A percentile compares a stretch with the other conserved stretches of the same genome.
Conservation (phyloP, 2,329 filamentous ascomycete species). For the Colletotrichum camelliae region DNA sequence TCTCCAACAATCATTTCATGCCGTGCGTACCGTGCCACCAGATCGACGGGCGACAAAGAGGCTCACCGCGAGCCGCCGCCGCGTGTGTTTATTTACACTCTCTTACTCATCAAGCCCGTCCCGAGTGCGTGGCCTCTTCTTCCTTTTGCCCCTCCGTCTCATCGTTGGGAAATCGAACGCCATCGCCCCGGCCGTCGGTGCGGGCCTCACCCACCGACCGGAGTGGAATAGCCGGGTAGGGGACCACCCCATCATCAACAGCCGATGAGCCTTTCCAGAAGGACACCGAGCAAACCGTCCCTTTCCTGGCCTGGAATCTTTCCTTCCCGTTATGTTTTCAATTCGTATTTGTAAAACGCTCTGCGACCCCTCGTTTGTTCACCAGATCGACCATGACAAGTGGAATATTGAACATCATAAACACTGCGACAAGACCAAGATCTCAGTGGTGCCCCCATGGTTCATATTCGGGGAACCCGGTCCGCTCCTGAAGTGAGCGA, state of each 20-base stretch:
- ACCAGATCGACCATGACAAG: no score
- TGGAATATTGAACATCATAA: not conserved
- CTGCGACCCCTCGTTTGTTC: not conserved
- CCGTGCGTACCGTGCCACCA: not conserved
- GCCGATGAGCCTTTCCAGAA: not conserved
- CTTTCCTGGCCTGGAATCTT: not conserved
- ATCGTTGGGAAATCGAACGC: not conserved
- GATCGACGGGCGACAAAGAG: not conserved
- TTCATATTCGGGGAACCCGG: not conserved
- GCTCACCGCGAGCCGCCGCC: not conserved
- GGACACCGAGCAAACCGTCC: not conserved
- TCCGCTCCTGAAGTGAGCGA: not conserved
- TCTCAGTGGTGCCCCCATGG: not conserved
- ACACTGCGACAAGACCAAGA: not conserved
- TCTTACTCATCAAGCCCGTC: not conserved
- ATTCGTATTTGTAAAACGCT: not conserved
- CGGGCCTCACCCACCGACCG: not conserved
- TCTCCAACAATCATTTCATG: not conserved
- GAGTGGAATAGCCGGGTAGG: not conserved
- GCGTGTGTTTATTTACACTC: not conserved
- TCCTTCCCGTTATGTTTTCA: no score
- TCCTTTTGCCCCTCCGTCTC: not conserved
- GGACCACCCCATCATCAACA: not conserved
- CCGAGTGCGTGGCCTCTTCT: not conserved
- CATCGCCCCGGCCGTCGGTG: slow-evolving; percentile 4